Base-by-base conservation (phyloP, 2,329 filamentous ascomycete genomes). In the Aspergillus quadrilineatus region DNA sequence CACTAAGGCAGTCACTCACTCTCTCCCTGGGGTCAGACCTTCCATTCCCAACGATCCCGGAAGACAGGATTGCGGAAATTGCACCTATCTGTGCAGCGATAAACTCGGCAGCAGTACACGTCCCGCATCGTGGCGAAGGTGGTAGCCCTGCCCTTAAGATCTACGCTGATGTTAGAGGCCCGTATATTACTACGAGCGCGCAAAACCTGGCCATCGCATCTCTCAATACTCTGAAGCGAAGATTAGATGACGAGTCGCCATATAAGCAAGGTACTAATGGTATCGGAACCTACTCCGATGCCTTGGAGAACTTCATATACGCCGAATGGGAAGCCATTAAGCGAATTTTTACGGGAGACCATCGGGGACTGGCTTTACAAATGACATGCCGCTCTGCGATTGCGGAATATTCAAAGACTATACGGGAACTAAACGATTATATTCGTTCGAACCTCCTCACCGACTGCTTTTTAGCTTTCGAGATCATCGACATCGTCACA, bases 391-490 rank as follows among this genome's bases (percentile, higher is more conserved):
- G 91, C 66, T 80, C 84, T 34, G 84, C 92, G 10, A 80, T 99
- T 58, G 82, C 86, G 6, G 92, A 96, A 67, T 89, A 97, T 64
- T 86, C 89, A 5, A 87, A 90, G 64, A 97, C 94, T 0, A 75
- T 97, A 53, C 85, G 89, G 29, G 93, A 97, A 67, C 81, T 99
- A 32, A 97, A 97, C 72, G 82, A 85, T 49, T 92, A 97, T 68
- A 92, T 97, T 73, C 92, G 92, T 69, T 79, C 83, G 41, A 92
- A 97, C 68, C 78, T 97, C 39, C 84, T 86, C 63, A 96, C 91
- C 0, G 94, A 99, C 72, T 97, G 93, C 74, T 97, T 90, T 71
- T 82, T 99, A 48, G 92, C 92, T 6, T 99, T 96, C 71, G 94
- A 99, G 70, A 90, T 97, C 32, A 90, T 95, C 32, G 93, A 96